Evolutionary conservation across 1,284 basidiomycete genomes (phyloP), one percentile per base, ranked within the genome.

Genomic region (Ganoderma sinense): DNA sequence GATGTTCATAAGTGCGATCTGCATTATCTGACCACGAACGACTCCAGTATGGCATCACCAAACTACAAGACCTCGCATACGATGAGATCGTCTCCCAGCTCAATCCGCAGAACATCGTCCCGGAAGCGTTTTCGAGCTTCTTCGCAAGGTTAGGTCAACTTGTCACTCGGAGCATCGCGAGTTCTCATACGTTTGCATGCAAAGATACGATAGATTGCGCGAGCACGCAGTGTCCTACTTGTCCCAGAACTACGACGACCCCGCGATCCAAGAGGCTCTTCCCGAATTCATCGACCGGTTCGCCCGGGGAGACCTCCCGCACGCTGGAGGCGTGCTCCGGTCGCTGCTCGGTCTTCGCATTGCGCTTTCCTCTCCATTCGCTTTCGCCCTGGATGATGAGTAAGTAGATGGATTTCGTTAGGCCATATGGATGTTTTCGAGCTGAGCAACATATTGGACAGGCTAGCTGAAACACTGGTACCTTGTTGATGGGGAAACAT

Each of bases 101-200:
- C 16, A 71, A 65, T 0, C 48, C 69, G 2, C 60, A 65, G 41
- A 76, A 75, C 40, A 71, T 77, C 53, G 69, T 77, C 1, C 18
- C 62, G 18, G 76, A 77, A 62, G 70, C 69, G 1, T 76, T 77
- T 62, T 74, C 73, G 20, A 70, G 65, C 23, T 76, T 75, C 56
- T 71, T 69, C 29, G 43, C 67, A 3, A 56, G 65, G 72, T 68
- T 8, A 5, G 48, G 3, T 8, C 41, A 10, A 6, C 45, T 23
- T 48, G 45, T 10, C 20, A 43, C 10, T 48, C 7, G 7, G 20
- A n/a, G 45, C 45, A 10, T 2, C n/a, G 20, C 20, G 20, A 6
- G n/a, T 23, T 23, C n/a, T 48, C 20, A 48, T 48, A 11, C 36
- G 36, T 36, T 36, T 36, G 36, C 36, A 36, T 7, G 6, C 36